Conservation (phyloP, 1,284 basidiomycete species). For the Sutorius eximius region DNA sequence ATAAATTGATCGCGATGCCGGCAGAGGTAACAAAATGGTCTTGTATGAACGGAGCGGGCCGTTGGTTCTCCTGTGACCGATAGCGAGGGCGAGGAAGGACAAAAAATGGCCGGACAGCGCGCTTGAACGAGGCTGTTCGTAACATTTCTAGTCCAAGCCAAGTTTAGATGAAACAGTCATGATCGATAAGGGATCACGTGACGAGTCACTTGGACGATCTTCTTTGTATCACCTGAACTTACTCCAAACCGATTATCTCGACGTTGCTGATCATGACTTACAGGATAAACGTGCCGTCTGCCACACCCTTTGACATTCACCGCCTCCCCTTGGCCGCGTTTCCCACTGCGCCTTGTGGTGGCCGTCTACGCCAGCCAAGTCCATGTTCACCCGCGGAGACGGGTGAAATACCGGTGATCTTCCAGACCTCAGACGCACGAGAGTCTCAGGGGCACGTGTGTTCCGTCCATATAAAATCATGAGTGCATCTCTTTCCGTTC, state of each 20-base stretch:
- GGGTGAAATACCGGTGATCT: conserved; percentile 5
- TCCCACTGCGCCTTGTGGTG: neutral
- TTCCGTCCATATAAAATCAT: conserved; percentile 21
- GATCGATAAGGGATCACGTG: neutral
- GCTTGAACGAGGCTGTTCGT: conserved; percentile 4
- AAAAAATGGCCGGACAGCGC: neutral
- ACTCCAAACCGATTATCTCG: neutral
- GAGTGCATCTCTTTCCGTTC: neutral
- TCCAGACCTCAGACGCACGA: neutral
- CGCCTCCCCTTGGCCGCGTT: neutral
- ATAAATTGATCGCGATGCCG: conserved; percentile 37
- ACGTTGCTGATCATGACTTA: neutral
- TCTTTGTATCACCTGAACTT: neutral
- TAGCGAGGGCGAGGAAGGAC: conserved; percentile 3
- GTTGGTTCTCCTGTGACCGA: conserved; percentile 17
- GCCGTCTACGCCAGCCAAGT: neutral
- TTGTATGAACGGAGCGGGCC: conserved; percentile 24
- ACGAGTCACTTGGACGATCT: neutral
- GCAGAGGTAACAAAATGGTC: conserved; percentile 40
- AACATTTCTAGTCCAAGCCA: conserved; percentile 5
- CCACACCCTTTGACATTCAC: neutral
- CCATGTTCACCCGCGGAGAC: neutral
- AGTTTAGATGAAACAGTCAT: neutral
- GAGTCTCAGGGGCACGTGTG: conserved; percentile 7
- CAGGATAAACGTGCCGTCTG: neutral